These are phyloP conservation scores for Candolleomyces aberdarensis DNA, from an alignment of 768 basidiomycete species.

Conservation along the genomic window DNA sequence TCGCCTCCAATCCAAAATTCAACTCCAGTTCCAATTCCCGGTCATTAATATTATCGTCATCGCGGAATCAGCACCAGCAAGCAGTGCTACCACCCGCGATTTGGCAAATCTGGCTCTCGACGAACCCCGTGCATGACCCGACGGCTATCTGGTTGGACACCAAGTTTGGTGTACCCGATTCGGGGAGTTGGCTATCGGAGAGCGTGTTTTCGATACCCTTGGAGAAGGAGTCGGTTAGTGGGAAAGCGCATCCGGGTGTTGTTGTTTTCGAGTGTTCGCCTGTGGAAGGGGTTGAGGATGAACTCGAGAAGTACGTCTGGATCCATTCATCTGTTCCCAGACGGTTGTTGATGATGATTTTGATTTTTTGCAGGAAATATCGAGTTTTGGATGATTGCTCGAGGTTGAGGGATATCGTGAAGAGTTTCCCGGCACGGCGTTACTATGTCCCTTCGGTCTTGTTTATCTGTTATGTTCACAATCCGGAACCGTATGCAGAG, in stretches of 20 bases:
- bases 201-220: slow-evolving; percentile 60
- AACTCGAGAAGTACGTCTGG: slow-evolving; percentile 57
- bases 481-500: slow-evolving; percentile 42
- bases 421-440: slow-evolving; percentile 48
- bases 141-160: slow-evolving; percentile 80
- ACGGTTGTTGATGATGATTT: slow-evolving; percentile 1
- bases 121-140: slow-evolving; percentile 67
- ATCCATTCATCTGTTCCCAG: background rate
- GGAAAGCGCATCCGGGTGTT: slow-evolving; percentile 48
- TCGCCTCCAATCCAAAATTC: background rate
- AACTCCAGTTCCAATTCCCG: no score
- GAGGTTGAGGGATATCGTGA: slow-evolving; percentile 62
- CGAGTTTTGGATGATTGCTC: slow-evolving; percentile 69
- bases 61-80: slow-evolving; percentile 6
- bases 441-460: slow-evolving; percentile 64
- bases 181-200: slow-evolving; percentile 61
- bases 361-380: slow-evolving; percentile 49
- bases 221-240: background rate
- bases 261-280: slow-evolving; percentile 78
- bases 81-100: slow-evolving; percentile 30
- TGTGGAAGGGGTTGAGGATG: slow-evolving; percentile 55
- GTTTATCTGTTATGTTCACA: slow-evolving; percentile 58
- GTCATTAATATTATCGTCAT: background rate
- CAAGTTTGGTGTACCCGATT: slow-evolving; percentile 68
- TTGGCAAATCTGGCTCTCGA: slow-evolving; percentile 74